Percentiles rank a stretch among this genome's conserved stretches.
These are phyloP conservation scores for Cavenderia fasciculata DNA, from an alignment of 78 protist genomes.

Conservation along the genomic window DNA sequence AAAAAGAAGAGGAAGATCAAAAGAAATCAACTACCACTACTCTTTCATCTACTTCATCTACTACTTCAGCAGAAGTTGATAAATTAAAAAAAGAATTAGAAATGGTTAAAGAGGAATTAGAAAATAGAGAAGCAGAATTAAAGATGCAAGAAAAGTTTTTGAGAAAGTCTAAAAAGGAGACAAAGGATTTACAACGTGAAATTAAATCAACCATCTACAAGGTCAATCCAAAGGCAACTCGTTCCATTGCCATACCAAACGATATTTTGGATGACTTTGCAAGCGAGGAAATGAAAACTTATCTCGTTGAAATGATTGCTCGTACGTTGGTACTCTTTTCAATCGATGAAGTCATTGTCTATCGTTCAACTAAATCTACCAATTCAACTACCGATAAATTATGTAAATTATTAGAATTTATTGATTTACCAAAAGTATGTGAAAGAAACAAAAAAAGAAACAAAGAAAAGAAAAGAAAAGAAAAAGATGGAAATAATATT, in stretches of 20 bases:
- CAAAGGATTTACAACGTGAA: not conserved
- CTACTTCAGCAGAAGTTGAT: not conserved
- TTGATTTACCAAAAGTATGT: slow-evolving; percentile 37
- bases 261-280: slow-evolving; percentile 9
- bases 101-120: slow-evolving; percentile 23
- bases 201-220: not conserved
- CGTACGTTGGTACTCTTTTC: slow-evolving; percentile 4
- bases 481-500: not conserved
- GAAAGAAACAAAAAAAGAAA: not conserved
- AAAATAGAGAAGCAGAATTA: slow-evolving; percentile 48
- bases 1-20: too few relatives aligned
- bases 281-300: slow-evolving; percentile 53
- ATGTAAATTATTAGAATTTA: slow-evolving; percentile 37
- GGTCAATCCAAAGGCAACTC: slow-evolving; percentile 18
- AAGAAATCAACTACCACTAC: too few relatives aligned
- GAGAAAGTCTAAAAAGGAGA: not conserved
- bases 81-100: slow-evolving; percentile 9
- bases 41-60: too few relatives aligned
- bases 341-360: slow-evolving; percentile 45
- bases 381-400: slow-evolving; percentile 6
- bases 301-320: slow-evolving; percentile 65
- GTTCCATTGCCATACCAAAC: slow-evolving; percentile 52
- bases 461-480: too few relatives aligned
- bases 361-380: not conserved
- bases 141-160: slow-evolving; percentile 41